Evolutionary conservation across 2,329 filamentous ascomycete genomes (phyloP), one percentile per base, ranked within the genome.

Genomic region (Capronia americana): DNA sequence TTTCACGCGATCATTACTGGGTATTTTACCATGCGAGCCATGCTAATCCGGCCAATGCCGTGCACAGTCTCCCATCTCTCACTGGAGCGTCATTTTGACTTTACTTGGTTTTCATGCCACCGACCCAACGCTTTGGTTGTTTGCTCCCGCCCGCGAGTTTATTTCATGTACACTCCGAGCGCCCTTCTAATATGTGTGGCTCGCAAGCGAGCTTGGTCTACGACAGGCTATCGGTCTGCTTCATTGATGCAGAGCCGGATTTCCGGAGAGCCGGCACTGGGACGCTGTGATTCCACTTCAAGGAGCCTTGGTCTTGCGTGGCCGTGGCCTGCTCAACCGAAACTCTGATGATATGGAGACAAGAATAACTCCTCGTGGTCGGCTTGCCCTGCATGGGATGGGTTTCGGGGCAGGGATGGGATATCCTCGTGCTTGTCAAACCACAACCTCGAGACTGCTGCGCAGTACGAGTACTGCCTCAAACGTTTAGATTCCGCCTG

Each of bases 331-430:
- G 41, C 26, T 51, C 44, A 56, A 24, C 32, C 60, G 4, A 28
- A 30, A 28, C 17, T 32, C 1, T 3, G 60, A 26, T n/a, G 20
- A 11, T 11, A 30, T 26, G 54, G 55, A 10, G 54, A 41, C 30
- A 51, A 48, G 55, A 64, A 63, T 58, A 58, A 46, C 55, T 17
- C 23, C 17, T 12, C 44, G 20, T 57, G 30, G 30, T 20, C 17
- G 10, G 54, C 28, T 54, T 50, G 30, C 55, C 54, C 54, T 64
- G 54, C 32, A 51, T 51, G 23, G 61, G 61, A 41, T 23, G 55
- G 17, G 61, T 54, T 64, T 64, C 61, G 55, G 61, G 24, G 11
- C 23, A 64, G 38, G 46, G 50, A 46, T 58, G 46, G 55, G 48
- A 53, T 26, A 4, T 30, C 2, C 24, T 57, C 24, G 17, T 23